Conservation (phyloP, 345 rosid species). For the Acer campestre region DNA sequence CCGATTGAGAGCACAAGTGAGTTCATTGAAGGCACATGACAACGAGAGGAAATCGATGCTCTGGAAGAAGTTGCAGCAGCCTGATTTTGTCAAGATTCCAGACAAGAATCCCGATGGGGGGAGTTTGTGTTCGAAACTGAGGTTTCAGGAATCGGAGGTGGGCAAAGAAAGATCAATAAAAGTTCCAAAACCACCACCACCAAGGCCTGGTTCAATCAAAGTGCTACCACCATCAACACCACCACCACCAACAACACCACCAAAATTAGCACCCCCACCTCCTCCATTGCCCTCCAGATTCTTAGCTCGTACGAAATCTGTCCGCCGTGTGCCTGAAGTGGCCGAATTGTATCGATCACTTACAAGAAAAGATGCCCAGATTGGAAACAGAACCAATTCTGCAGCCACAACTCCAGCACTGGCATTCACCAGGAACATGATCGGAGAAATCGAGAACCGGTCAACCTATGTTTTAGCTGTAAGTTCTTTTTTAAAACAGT, state of each 20-base stretch:
- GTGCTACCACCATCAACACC: conserved; percentile 12
- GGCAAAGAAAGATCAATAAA: conserved; percentile 31
- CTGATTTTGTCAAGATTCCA: conserved; percentile 38
- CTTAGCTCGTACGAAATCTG: conserved; percentile 49
- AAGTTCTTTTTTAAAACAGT: conserved; percentile 35
- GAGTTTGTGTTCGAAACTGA: conserved; percentile 22
- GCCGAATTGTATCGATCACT: conserved; percentile 81
- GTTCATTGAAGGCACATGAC: conserved; percentile 75
- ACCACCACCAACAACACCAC: conserved; percentile 9
- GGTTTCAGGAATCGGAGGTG: conserved; percentile 23
- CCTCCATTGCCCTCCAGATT: conserved; percentile 73
- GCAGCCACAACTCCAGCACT: conserved; percentile 40
- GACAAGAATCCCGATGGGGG: conserved; percentile 36
- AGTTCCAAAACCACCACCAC: conserved; percentile 45
- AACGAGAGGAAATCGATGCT: conserved; percentile 82
- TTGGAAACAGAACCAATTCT: conserved; percentile 47
- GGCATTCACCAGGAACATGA: conserved; percentile 67
- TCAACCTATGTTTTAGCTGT: conserved; percentile 87
- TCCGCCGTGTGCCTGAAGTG: conserved; percentile 83
- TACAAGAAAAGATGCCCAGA: conserved; percentile 61
- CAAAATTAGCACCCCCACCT: conserved; percentile 63
- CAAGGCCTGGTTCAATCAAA: conserved; percentile 24
- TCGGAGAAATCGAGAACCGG: conserved; percentile 96
- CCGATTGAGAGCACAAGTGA: conserved; percentile 70
- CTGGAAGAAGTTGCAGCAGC: conserved; percentile 83